A percentile compares a stretch with the other conserved stretches of the same genome.
Evolutionary conservation across 129 eudicot species (phyloP).

Genomic region (Flaveria bidentis): DNA sequence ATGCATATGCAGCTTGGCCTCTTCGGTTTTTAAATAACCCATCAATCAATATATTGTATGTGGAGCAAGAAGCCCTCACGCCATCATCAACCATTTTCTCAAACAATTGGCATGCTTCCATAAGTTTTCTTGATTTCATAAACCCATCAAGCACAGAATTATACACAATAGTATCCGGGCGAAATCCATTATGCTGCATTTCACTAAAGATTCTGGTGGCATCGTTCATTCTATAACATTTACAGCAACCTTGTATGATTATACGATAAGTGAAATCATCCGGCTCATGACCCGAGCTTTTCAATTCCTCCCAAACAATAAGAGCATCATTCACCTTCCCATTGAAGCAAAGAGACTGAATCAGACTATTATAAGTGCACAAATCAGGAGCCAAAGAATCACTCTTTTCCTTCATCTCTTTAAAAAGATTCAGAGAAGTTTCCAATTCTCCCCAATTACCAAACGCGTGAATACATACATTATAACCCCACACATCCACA

Average conservation of each 20-base stretch:
- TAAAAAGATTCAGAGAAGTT: constrained; percentile 65
- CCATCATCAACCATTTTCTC: constrained; percentile 90
- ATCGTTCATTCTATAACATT: constrained; percentile 62
- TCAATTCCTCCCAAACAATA: constrained; percentile 74
- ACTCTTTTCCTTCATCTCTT: constrained; percentile 74
- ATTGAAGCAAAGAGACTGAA: constrained; percentile 67
- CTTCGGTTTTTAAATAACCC: constrained; percentile 77
- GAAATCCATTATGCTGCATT: constrained; percentile 79
- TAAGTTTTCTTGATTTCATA: constrained; percentile 68
- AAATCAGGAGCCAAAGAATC: constrained; percentile 57
- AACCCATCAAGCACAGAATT: constrained; percentile 82
- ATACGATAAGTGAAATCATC: constrained; percentile 75
- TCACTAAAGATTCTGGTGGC: constrained; percentile 70
- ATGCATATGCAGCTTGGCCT: constrained; percentile 69
- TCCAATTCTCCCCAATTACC: constrained; percentile 89
- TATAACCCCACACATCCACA: constrained; percentile 69
- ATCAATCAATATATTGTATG: constrained; percentile 78
- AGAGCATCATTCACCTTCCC: constrained; percentile 91
- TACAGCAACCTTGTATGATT: constrained; percentile 84
- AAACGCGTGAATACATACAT: constrained; percentile 80
- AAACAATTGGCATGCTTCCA: constrained; percentile 77
- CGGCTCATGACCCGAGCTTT: constrained; percentile 87
- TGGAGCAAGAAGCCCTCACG: constrained; percentile 67
- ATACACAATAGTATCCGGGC: constrained; percentile 63
- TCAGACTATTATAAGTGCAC: constrained; percentile 83